Conservation (phyloP, 2,329 filamentous ascomycete genomes). For the Pezicula carpinea region DNA sequence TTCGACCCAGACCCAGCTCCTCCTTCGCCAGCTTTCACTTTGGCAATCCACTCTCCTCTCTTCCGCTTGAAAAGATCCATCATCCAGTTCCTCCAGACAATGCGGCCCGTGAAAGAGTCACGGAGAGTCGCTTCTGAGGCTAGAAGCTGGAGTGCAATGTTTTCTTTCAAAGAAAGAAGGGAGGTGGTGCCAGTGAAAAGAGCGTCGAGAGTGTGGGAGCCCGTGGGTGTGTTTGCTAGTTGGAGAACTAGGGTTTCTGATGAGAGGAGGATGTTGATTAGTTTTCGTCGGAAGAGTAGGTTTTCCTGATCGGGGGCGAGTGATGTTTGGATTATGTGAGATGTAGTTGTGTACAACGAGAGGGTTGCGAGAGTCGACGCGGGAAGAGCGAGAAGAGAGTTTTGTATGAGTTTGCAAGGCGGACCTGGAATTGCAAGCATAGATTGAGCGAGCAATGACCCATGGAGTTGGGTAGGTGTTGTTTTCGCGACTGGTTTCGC, state of each 20-base stretch:
- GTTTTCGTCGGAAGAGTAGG: conserved; percentile 58
- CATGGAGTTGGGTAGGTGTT: conserved; percentile 63
- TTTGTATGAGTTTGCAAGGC: conserved; percentile 66
- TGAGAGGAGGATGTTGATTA: conserved; percentile 54
- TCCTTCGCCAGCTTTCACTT: conserved; percentile 31
- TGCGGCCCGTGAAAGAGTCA: conserved; percentile 60
- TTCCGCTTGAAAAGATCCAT: conserved; percentile 67
- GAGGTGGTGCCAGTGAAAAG: conserved; percentile 43
- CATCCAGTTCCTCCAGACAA: conserved; percentile 70
- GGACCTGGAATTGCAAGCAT: conserved; percentile 72
- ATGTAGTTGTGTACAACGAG: conserved; percentile 45
- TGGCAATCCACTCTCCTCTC: conserved; percentile 58
- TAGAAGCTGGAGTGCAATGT: conserved; percentile 58
- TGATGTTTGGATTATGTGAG: conserved; percentile 60
- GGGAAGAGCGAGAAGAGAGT: conserved; percentile 59
- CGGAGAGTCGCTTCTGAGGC: conserved; percentile 54
- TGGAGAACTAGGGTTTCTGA: conserved; percentile 12
- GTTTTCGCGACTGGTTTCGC: conserved; percentile 26
- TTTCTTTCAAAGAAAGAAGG: conserved; percentile 63
- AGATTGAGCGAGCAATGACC: conserved; percentile 73
- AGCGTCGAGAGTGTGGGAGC: conserved; percentile 63
- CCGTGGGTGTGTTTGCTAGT: conserved; percentile 51
- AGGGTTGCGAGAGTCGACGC: conserved; percentile 56
- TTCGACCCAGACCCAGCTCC: background rate
- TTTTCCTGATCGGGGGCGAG: conserved; percentile 50